Evolutionary conservation across 768 basidiomycete species (phyloP).

Genomic region (Coprinopsis marcescibilis): DNA sequence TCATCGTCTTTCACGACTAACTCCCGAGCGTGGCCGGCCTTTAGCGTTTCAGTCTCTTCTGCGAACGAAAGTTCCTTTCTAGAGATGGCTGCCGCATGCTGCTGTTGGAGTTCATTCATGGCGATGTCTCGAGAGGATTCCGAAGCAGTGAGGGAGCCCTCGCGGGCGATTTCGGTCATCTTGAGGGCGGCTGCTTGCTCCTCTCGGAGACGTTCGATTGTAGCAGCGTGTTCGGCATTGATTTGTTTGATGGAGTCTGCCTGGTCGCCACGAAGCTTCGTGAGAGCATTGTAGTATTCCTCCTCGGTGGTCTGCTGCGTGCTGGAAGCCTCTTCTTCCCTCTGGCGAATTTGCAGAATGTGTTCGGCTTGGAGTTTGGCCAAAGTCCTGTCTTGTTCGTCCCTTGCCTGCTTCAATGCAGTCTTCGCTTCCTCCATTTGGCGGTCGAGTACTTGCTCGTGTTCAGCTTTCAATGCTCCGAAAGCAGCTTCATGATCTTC

Average conservation of each 20-base stretch:
- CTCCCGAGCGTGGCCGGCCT: conserved; percentile 53
- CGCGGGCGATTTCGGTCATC: conserved; percentile 67
- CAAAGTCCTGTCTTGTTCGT: conserved; percentile 51
- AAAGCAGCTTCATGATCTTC: conserved; percentile 58
- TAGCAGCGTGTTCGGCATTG: conserved; percentile 51
- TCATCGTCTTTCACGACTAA: conserved; percentile 57
- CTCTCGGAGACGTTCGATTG: conserved; percentile 64
- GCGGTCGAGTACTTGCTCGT: conserved; percentile 47
- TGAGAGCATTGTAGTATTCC: conserved; percentile 77
- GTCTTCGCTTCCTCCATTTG: conserved; percentile 51
- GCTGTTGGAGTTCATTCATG: conserved; percentile 64
- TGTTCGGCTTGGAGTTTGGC: conserved; percentile 48
- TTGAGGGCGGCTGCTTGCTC: conserved; percentile 73
- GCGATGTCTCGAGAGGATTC: conserved; percentile 59
- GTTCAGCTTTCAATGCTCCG: conserved; percentile 48
- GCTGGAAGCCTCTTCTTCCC: conserved; percentile 52
- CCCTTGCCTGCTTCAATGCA: conserved; percentile 38
- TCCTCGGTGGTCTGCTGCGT: conserved; percentile 66
- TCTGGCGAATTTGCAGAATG: conserved; percentile 48
- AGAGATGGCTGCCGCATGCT: conserved; percentile 59
- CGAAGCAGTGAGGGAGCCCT: conserved; percentile 71
- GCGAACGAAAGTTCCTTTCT: conserved; percentile 61
- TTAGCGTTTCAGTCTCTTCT: conserved; percentile 61
- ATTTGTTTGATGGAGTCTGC: conserved; percentile 58
- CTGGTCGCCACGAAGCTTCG: conserved; percentile 71